These are phyloP conservation scores for Fusarium floridanum DNA, from an alignment of 2,329 filamentous ascomycete species.

Conservation along the genomic window DNA sequence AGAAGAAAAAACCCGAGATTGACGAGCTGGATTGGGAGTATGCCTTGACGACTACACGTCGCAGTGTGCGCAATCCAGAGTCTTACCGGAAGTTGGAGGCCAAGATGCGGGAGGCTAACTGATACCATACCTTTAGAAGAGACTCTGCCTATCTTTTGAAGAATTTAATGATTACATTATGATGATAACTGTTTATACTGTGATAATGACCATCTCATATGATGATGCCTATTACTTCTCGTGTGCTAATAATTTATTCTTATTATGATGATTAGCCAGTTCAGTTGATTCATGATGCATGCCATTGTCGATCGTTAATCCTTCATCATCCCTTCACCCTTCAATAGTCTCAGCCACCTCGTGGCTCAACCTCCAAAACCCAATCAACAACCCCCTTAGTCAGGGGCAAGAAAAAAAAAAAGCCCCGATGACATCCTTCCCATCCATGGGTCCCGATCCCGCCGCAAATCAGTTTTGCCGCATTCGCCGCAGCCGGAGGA, in stretches of 20 bases:
- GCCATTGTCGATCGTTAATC: background rate
- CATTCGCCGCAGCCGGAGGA: constrained; percentile 37
- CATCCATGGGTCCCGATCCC: constrained; percentile 23
- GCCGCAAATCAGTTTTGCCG: constrained; percentile 21
- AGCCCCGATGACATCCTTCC: constrained; percentile 8
- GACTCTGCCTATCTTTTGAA: background rate
- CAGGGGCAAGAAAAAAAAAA: constrained; percentile 17
- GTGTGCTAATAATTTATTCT: background rate
- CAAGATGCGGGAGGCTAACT: constrained; percentile 32
- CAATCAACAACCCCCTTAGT: constrained; percentile 1
- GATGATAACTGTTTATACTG: background rate
- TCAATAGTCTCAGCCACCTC: constrained; percentile 11
- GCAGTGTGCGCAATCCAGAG: constrained; percentile 63
- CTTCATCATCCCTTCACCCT: background rate
- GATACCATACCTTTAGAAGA: background rate
- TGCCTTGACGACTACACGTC: constrained; percentile 62
- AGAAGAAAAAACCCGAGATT: constrained; percentile 44
- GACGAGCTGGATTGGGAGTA: constrained; percentile 64
- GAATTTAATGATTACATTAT: background rate
- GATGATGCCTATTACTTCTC: background rate
- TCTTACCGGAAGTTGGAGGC: constrained; percentile 56
- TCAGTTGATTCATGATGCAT: background rate
- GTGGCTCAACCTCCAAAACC: constrained; percentile 20
- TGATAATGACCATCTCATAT: background rate
- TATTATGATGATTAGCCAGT: background rate